phyloP scores from a whole-genome alignment of 176 grass and related monocot genomes.

The Themeda triandra region DNA sequence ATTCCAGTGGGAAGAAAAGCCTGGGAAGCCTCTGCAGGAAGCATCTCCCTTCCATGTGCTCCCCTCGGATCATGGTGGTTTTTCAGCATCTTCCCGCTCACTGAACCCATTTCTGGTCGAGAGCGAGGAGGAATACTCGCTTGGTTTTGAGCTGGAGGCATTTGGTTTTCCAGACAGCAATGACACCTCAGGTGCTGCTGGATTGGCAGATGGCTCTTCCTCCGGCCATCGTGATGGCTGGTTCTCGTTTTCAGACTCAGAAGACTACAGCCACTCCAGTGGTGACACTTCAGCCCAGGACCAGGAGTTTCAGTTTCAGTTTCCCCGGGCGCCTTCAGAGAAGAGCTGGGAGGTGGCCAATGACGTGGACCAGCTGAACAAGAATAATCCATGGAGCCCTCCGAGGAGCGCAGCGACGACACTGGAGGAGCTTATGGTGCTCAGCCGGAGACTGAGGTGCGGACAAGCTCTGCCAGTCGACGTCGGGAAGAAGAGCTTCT shows the following conservation, averaged over 20 bases:
- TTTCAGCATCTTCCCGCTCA: constrained; percentile 29
- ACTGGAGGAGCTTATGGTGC: constrained; percentile 81
- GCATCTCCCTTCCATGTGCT: constrained; percentile 6
- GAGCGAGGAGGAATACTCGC: constrained; percentile 44
- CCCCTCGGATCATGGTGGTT: background rate
- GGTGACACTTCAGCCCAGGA: constrained; percentile 44
- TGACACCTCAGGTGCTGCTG: constrained; percentile 19
- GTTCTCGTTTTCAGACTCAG: constrained; percentile 61
- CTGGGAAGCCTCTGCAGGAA: constrained; percentile 57
- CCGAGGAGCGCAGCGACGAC: constrained; percentile 64
- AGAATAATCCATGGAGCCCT: background rate
- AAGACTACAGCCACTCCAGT: constrained; percentile 53
- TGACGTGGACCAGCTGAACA: constrained; percentile 21
- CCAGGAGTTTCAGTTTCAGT: constrained; percentile 54
- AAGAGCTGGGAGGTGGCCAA: constrained; percentile 42
- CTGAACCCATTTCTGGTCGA: constrained; percentile 66
- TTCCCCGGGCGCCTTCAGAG: constrained; percentile 58
- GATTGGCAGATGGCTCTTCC: constrained; percentile 37
- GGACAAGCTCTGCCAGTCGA: constrained; percentile 33
- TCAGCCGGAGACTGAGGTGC: constrained; percentile 62
- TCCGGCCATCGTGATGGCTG: constrained; percentile 42
- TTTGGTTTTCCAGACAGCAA: constrained; percentile 52
- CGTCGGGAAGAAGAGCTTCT: constrained; percentile 42
- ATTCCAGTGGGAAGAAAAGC: constrained; percentile 92
- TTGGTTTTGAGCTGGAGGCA: constrained; percentile 52